Conservation (phyloP, 2,329 filamentous ascomycete genomes). For the Incumbomyces lentus region DNA sequence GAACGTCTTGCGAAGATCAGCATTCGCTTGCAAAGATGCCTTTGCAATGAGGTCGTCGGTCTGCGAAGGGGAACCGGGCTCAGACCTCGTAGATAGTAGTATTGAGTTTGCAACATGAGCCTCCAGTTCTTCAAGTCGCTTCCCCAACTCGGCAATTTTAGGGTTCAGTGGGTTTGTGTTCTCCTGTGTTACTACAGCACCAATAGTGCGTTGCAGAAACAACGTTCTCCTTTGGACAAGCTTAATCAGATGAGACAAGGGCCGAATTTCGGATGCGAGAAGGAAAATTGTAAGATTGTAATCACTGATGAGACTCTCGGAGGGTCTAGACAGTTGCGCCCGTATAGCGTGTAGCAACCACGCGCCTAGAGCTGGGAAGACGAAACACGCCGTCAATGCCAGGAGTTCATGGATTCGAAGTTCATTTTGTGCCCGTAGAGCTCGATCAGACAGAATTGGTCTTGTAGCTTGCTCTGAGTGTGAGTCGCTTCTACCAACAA, state of each 20-base stretch:
- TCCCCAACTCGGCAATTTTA: conserved; percentile 46
- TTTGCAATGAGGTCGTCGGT: conserved; percentile 28
- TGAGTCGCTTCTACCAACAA: conserved; percentile 6
- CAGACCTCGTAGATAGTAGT: conserved; percentile 17
- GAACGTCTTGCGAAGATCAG: conserved; percentile 53
- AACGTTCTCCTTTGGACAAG: conserved; percentile 70
- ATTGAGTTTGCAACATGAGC: conserved; percentile 36
- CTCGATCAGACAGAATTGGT: conserved; percentile 6
- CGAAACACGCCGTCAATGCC: conserved; percentile 68
- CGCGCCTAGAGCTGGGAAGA: conserved; percentile 67
- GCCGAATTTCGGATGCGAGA: conserved; percentile 74
- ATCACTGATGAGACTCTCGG: conserved; percentile 79
- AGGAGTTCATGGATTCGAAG: conserved; percentile 64
- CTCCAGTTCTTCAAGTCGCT: conserved; percentile 62
- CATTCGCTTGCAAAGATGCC: conserved; percentile 28
- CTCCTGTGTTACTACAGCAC: conserved; percentile 39
- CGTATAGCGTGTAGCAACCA: conserved; percentile 75
- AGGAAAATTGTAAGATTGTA: conserved; percentile 90
- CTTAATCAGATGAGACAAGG: conserved; percentile 69
- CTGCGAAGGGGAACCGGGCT: conserved; percentile 21
- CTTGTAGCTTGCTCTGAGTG: not conserved
- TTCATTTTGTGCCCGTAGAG: conserved; percentile 42
- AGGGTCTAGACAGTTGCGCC: conserved; percentile 67
- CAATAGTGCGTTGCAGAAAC: conserved; percentile 65
- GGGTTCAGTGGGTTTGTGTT: conserved; percentile 27